Evolutionary conservation across 768 basidiomycete species (phyloP).

Genomic region (Pholiota microspora): DNA sequence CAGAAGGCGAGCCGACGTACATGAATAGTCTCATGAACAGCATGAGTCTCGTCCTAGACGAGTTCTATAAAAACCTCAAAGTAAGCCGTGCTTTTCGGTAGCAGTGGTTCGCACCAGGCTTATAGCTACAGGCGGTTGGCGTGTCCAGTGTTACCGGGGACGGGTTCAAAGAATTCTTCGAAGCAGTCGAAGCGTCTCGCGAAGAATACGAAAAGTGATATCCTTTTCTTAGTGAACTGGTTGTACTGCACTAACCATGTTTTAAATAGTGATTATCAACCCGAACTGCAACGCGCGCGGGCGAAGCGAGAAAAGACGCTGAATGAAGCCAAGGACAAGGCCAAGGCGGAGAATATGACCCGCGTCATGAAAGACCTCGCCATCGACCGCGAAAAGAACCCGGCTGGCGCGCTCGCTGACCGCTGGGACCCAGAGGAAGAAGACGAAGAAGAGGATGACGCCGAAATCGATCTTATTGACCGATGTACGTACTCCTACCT

Average conservation of each 20-base stretch:
- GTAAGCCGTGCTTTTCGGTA: constrained; percentile 37
- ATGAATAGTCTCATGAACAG: constrained; percentile 99
- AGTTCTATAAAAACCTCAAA: constrained; percentile 96
- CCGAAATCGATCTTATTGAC: constrained; percentile 63
- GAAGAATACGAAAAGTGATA: constrained; percentile 85
- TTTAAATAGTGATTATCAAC: constrained; percentile 84
- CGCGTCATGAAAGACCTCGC: constrained; percentile 78
- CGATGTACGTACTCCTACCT: constrained; percentile 48
- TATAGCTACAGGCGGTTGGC: constrained; percentile 71
- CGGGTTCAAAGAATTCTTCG: constrained; percentile 89
- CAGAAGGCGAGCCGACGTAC: constrained; percentile 91
- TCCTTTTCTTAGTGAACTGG: neutral
- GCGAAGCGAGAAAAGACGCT: constrained; percentile 57
- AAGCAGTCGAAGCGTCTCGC: constrained; percentile 84
- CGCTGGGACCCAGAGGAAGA: constrained; percentile 62
- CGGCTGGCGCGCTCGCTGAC: constrained; percentile 51
- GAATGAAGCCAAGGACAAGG: constrained; percentile 13
- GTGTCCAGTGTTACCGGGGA: constrained; percentile 96
- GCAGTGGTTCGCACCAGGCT: neutral
- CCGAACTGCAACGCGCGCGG: constrained; percentile 77
- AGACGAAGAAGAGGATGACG: constrained; percentile 53
- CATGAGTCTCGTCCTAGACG: constrained; percentile 97
- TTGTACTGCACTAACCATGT: constrained; percentile 1
- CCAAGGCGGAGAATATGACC: constrained; percentile 75
- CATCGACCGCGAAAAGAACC: constrained; percentile 68